Evolutionary conservation across 2,329 filamentous ascomycete species (phyloP), one percentile per base, ranked within the genome.

Genomic region (Cytospora leucostoma): DNA sequence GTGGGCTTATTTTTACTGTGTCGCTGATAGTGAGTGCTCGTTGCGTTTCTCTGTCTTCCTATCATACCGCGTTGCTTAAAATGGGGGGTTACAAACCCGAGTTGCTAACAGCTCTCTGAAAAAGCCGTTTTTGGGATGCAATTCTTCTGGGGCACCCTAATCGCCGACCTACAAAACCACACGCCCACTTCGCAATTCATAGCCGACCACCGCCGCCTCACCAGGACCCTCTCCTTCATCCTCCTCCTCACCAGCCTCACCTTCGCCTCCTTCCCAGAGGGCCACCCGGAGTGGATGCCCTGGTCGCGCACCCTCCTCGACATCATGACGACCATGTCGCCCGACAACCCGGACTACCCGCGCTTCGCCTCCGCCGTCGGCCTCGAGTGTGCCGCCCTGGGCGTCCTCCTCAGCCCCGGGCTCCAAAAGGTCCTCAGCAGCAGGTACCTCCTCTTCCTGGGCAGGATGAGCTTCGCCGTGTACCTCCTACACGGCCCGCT

Each of bases 401-500:
- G 80, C 11, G 77, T 85, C 65, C 78, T 85, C 69, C 81, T 84
- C 68, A 84, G 81, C 0, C 77, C 79, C 1, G 71, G 74, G 34
- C 74, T 82, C 35, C 84, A 85, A 65, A 78, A 78, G 57, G 67
- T 82, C 0, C 78, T 88, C 3, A 83, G 83, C 4, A 81, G 80
- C 63, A 80, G 79, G 37, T 78, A 80, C 61, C 80, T 88, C 51
- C 78, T 86, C 52, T 88, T 85, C 80, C 80, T 88, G 13, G 86
- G 86, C 52, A 84, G 83, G 69, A 82, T 88, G 74, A 86, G 83
- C 52, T 88, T 88, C 69, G 84, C 86, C 1, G 83, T 89, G 15
- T 88, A 88, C 69, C 79, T 89, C 7, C 74, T 88, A 21, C 86
- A 89, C 72, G 86, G 86, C 50, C 81, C 82, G 0, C 76, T 88